phyloP scores from a whole-genome alignment of 2,329 filamentous ascomycete genomes.

The Didymella pomorum region DNA sequence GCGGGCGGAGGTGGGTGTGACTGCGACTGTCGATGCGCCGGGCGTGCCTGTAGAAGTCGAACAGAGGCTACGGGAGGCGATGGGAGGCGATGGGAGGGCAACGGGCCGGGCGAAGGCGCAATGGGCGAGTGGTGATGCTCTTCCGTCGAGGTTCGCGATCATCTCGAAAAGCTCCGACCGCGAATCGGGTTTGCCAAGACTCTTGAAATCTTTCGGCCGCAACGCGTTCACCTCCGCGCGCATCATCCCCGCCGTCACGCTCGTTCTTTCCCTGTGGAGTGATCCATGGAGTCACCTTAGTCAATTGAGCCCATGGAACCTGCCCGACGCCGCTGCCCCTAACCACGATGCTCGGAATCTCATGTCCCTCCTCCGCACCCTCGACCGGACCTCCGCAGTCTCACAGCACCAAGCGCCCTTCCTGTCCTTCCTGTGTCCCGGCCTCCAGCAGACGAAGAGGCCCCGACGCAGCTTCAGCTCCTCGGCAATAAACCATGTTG shows the following conservation, averaged over 20 bases:
- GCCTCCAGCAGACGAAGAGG: constrained; percentile 4
- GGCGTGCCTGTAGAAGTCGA: constrained; percentile 1
- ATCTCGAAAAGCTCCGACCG: constrained; percentile 13
- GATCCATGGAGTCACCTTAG: constrained; percentile 31
- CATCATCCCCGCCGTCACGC: constrained; percentile 11
- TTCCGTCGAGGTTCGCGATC: background rate
- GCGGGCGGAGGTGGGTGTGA: constrained; percentile 13
- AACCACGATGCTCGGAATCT: constrained; percentile 67
- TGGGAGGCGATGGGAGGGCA: background rate
- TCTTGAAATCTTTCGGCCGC: constrained; percentile 22
- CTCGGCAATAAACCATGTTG: constrained; percentile 24
- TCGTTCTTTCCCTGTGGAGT: background rate
- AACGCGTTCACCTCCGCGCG: constrained; percentile 19
- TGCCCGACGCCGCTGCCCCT: constrained; percentile 28
- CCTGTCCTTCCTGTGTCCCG: constrained; percentile 47
- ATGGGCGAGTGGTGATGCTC: background rate
- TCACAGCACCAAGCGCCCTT: constrained; percentile 49
- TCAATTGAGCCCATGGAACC: constrained; percentile 28
- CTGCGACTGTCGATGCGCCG: background rate
- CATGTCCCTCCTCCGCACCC: constrained; percentile 69
- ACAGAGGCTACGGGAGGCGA: background rate
- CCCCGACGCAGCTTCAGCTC: constrained; percentile 32
- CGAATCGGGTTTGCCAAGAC: constrained; percentile 41
- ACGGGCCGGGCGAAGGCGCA: constrained; percentile 10
- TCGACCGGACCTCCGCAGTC: constrained; percentile 61